Base-by-base conservation (phyloP, 352 stramenopile species). In the Phytophthora sansomeana region DNA sequence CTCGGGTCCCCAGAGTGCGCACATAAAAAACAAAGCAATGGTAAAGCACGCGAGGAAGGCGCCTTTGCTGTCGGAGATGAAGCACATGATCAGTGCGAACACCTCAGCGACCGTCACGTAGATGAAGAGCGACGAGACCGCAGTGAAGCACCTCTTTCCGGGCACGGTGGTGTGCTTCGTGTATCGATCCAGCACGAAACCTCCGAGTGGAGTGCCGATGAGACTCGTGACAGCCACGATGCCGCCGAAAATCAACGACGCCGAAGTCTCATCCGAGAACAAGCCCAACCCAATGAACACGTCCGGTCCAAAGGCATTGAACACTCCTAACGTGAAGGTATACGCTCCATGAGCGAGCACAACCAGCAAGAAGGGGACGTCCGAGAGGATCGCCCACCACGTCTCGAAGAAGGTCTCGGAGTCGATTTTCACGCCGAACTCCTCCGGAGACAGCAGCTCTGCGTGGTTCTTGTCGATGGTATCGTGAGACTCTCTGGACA, bases 211-310 rank as follows among this genome's bases (percentile, higher is more conserved):
- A 6, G 91, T 97, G 14, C 87, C 91, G 32, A 96, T 77, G 14
- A 95, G 79, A 43, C 91, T 91, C 8, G 75, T 86, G 5, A 84
- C 62, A 29, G 79, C 79, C 29, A 88, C 71, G 30, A 86, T 69
- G 3, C 72, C 74, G 0, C 91, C 91, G 71, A 97, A 97, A 16
- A 92, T 76, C 17, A 91, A 62, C 14, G 85, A 87, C 4, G 88
- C 89, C 19, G 67, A 68, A 1, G 73, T 87, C 46, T 97, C 86
- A 10, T 74, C 75, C 9, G 78, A 68, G 52, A 95, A 93, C 19
- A 95, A 72, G 13, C 88, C 87, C 26, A 97, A 49, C 6, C 85
- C 82, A 28, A 96, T 83, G 32, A 97, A 68, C 49, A 97, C 81
- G n/a, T 83, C 68, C 5, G 83, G 83, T 4, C 81, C 79, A 57